Conservation (phyloP, 805 yeast species). For the Zygotorulaspora florentina region DNA sequence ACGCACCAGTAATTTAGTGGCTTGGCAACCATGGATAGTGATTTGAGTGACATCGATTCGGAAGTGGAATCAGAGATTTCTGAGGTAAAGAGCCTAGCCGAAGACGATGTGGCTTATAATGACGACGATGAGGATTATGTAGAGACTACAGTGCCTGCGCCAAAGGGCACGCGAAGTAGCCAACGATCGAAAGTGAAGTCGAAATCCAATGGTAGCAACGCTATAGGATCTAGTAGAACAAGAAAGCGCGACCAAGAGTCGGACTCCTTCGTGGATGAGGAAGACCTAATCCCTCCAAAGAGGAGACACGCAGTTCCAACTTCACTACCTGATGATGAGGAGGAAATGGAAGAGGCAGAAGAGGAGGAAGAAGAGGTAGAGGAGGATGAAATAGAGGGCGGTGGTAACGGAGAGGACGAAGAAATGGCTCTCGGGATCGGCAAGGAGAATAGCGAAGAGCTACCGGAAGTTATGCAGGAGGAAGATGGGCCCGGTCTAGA, state of each 20-base stretch:
- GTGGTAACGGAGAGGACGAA: slow-evolving; percentile 16
- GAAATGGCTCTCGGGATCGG: slow-evolving; percentile 13
- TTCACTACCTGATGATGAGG: slow-evolving; percentile 8
- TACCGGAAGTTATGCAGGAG: slow-evolving; percentile 1
- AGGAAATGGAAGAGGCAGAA: slow-evolving; percentile 20
- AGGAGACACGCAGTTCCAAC: neutral
- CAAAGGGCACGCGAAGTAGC: neutral
- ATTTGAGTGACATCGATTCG: slow-evolving; percentile 16
- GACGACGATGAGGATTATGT: slow-evolving; percentile 20
- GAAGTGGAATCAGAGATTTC: slow-evolving; percentile 16
- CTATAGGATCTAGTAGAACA: neutral
- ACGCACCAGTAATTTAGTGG: neutral
- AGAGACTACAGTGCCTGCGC: slow-evolving; percentile 10
- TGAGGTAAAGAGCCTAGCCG: slow-evolving; percentile 13
- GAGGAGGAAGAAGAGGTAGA: slow-evolving; percentile 17
- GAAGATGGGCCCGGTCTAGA: slow-evolving; percentile 4
- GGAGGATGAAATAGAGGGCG: slow-evolving; percentile 9
- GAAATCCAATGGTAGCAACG: neutral
- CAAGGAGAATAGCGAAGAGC: slow-evolving; percentile 11
- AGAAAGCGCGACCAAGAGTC: slow-evolving; percentile 1
- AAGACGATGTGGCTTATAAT: slow-evolving; percentile 12
- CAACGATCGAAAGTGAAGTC: neutral
- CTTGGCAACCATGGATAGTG: slow-evolving; percentile 16
- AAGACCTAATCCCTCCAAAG: slow-evolving; percentile 4
- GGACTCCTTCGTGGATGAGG: slow-evolving; percentile 2